Base-by-base conservation (phyloP, 139 green algal genomes). In the Mesostigma viride region DNA sequence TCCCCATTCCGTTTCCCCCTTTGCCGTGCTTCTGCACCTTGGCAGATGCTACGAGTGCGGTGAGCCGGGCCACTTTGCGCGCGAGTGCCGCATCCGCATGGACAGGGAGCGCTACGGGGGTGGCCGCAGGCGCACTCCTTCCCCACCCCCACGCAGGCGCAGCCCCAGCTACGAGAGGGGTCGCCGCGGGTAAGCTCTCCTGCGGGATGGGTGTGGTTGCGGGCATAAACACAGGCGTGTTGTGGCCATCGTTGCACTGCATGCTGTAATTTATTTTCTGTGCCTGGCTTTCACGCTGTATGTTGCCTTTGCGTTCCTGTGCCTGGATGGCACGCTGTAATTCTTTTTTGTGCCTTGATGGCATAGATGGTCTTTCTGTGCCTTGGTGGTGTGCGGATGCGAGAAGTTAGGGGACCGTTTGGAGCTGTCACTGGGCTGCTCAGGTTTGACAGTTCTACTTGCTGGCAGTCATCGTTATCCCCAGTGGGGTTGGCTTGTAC, bases 31-130 rank as follows among this genome's bases (percentile, higher is more conserved):
- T n/a, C n/a, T n/a, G n/a, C n/a, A n/a, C n/a, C n/a, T n/a, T n/a
- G n/a, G n/a, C n/a, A n/a, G 32, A 2, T 77, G 70, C 61, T 77
- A 77, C 27, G 70, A 77, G 45, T 77, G 70, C 26, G 70, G 70
- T 27, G 70, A 77, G 35, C 51, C 64, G 3, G 70, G 70, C 35
- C 70, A 77, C 31, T 77, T 77, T 68, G 70, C 70, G 1, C 33
- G 70, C 28, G 70, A 77, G 48, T 77, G 70, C 59, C 24, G 70
- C 34, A 31, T 74, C 20, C 31, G 70, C 24, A 8, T 74, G 1
- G 70, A 35, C 22, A 35, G 4, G 2, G 63, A 28, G 27, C 58
- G 64, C 53, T 26, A n/a, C 20, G 62, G 67, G 61, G 56, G 70
- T 27, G 24, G 40, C 14, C 63, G 70, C n/a, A 67, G 70, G 4